A percentile compares a stretch with the other conserved stretches of the same genome.
Conservation (phyloP, 108 stramenopile species). For the Pseudonitzschia delicatissima region DNA sequence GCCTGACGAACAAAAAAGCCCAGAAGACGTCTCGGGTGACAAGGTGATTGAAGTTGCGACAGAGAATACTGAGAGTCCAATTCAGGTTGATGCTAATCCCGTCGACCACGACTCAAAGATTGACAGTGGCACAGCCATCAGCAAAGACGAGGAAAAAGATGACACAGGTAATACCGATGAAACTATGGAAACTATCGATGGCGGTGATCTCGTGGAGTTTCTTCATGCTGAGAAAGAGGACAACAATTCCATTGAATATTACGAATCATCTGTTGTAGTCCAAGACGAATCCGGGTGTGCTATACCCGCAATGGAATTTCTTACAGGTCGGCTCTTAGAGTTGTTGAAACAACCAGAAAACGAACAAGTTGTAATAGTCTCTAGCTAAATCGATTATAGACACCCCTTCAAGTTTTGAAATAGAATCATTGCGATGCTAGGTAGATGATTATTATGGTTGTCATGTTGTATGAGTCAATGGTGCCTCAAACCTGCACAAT, state of each 20-base stretch:
- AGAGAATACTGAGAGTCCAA: neutral
- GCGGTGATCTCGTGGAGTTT: neutral
- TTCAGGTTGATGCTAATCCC: neutral
- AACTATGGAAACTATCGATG: neutral
- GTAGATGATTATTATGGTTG: too few species aligned
- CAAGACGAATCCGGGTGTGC: neutral
- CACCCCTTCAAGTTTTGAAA: too few species aligned
- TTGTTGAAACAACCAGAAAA: conserved; percentile 1
- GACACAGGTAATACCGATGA: neutral
- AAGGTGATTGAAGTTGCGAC: neutral
- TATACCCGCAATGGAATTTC: conserved; percentile 6
- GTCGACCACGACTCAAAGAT: too few species aligned
- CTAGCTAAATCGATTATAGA: too few species aligned
- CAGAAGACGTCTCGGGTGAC: neutral
- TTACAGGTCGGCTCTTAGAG: conserved; percentile 1
- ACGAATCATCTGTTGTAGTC: neutral
- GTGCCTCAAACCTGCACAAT: too few species aligned
- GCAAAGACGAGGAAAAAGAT: neutral
- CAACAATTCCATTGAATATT: neutral
- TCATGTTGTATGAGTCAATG: too few species aligned
- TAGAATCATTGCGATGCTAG: neutral
- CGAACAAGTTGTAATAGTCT: neutral
- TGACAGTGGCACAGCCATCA: neutral
- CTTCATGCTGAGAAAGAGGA: neutral
- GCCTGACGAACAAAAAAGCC: neutral